Evolutionary conservation across 2,329 filamentous ascomycete genomes (phyloP).

Genomic region (Ascosphaera acerosa): DNA sequence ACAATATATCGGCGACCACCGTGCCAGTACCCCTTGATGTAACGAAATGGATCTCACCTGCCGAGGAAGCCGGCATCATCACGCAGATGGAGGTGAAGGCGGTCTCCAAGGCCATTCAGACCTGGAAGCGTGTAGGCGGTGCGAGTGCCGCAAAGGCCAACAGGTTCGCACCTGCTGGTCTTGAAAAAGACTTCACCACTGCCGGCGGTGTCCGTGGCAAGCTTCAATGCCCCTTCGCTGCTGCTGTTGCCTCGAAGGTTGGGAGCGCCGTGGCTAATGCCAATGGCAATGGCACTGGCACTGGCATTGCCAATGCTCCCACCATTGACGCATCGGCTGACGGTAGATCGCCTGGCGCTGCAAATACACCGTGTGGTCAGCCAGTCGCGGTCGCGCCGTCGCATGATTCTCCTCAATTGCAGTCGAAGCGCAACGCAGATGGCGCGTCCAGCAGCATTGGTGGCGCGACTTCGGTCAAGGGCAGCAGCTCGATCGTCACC

Average conservation of each 20-base stretch:
- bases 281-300: conserved; percentile 31
- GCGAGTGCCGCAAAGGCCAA: conserved; percentile 4
- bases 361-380: too few species aligned
- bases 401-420: too few species aligned
- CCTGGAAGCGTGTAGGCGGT: conserved; percentile 14
- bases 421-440: conserved; percentile 21
- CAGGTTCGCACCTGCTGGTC: conserved; percentile 21
- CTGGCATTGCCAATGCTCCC: too few species aligned
- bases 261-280: conserved; percentile 16
- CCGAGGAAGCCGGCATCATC: conserved; percentile 5
- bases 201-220: conserved; percentile 47
- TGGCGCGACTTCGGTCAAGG: conserved; percentile 19
- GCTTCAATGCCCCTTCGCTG: conserved; percentile 58
- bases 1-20: conserved; percentile 1
- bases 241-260: conserved; percentile 20
- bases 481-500: conserved; percentile 15
- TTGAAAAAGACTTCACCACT: conserved; percentile 82
- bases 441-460: conserved; percentile 16
- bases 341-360: too few species aligned
- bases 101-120: conserved; percentile 17
- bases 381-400: too few species aligned
- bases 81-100: conserved; percentile 8
- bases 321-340: too few species aligned
- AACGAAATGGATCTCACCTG: conserved; percentile 5
- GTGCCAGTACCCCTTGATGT: conserved; percentile 1